Base-by-base conservation (phyloP, 495 filamentous ascomycete species). In the Talaromyces borbonicus region DNA sequence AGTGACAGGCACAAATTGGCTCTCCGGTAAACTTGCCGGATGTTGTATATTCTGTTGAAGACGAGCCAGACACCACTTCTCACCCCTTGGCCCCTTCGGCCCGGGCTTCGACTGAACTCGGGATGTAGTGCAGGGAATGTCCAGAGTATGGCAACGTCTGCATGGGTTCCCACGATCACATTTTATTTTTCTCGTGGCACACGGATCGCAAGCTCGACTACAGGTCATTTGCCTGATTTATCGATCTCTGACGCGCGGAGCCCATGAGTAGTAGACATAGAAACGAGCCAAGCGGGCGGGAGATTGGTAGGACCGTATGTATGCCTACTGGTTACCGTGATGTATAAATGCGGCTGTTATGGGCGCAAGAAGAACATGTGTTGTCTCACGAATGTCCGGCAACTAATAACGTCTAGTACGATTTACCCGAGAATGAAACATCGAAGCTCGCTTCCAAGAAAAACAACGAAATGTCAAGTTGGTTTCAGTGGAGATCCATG, bases 181-280 rank as follows among this genome's bases (percentile, higher is more conserved):
- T 46, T 46, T 46, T 36, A 46, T 46, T 35, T 46, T 46, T 9
- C 43, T 33, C 30, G 43, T 46, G 18, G 43, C 43, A 46, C 43
- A 46, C 30, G 43, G 43, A 36, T 46, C 43, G 20, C 43, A 46
- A 24, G 43, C 43, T 35, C 43, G 29, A 35, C 43, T 46, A 46
- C 43, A 31, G 29, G 43, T 36, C 43, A 46, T 46, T 46, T 27
- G 30, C 43, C 30, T 23, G 43, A 20, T 33, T 20, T 46, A 46
- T 23, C 30, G 20, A 8, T 22, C 43, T 27, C n/a, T 46, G 43
- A 26, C 43, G 30, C 43, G 43, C 24, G n/a, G 43, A 46, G 43
- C 43, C 43, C 30, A 35, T 32, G 43, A 46, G 29, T 33, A 31
- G 14, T 44, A 46, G 33, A 32, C 43, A 46, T 46, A 46, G 31